Evolutionary conservation across 2,329 filamentous ascomycete genomes (phyloP), one percentile per base, ranked within the genome.

Genomic region (Colletotrichum sp.): DNA sequence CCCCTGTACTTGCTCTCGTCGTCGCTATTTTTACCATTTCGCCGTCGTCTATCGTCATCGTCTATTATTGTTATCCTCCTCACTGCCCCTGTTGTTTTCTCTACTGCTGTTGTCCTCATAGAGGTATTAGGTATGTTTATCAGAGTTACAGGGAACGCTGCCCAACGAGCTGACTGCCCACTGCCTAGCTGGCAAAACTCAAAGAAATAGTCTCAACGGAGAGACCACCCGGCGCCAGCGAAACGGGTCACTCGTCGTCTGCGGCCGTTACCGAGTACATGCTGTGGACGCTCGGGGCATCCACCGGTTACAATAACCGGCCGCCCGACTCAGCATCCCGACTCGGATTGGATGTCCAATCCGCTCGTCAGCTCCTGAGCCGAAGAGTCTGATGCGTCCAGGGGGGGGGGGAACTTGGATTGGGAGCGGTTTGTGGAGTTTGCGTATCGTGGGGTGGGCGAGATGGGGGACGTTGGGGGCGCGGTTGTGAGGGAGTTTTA

Each of bases 401-500:
- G 3, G 58, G n/a, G n/a, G n/a, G n/a, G n/a, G 0, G 78, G 80
- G 4, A 79, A 48, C 16, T 6, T 71, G 22, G 39, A 75, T 22
- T 58, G 62, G 32, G 34, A 34, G 1, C 3, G 39, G 30, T 13
- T 75, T 3, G 34, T 66, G 28, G 71, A 71, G 28, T 58, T 75
- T 18, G 73, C 48, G 10, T 71, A 65, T 10, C 5, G 48, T 6
- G 64, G 60, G 6, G 36, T 71, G 6, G 62, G 66, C 30, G 73
- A 75, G 43, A 88, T 87, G 32, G 86, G 88, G 0, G 83, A 87
- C 4, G 78, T 89, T 3, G 87, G 86, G 25, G 91, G 92, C 78
- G 72, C 83, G 8, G 78, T 91, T 22, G 84, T 86, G 5, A 77
- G 85, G 39, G 80, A 82, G 15, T 91, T 87, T 80, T 92, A 92